These are phyloP conservation scores for Haplosporangium gracile DNA, from an alignment of 192 early-diverging fungal genomes.

Conservation along the genomic window DNA sequence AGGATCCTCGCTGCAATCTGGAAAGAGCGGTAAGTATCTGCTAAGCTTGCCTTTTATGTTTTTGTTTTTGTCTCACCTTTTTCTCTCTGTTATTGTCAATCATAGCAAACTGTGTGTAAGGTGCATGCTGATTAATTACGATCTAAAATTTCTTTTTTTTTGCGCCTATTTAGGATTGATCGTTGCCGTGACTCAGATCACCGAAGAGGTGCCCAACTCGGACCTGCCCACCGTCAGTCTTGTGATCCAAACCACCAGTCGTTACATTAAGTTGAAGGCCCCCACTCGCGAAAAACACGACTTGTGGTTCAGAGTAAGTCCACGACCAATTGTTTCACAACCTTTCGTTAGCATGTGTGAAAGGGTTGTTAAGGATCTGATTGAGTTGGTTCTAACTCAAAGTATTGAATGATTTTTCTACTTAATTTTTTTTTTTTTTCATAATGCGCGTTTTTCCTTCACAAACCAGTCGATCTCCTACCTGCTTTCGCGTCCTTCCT, in stretches of 20 bases:
- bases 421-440: neutral
- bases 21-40: conserved; percentile 62
- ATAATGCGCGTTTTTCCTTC: neutral
- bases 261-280: conserved; percentile 82
- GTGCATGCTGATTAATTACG: neutral
- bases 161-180: conserved; percentile 70
- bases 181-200: conserved; percentile 67
- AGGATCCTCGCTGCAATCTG: conserved; percentile 52
- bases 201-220: conserved; percentile 56
- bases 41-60: neutral
- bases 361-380: neutral
- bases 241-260: conserved; percentile 73
- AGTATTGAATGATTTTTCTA: neutral
- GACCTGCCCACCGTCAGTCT: conserved; percentile 71
- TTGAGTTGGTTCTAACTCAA: neutral
- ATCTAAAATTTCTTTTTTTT: conserved; percentile 4
- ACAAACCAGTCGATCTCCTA: conserved; percentile 37
- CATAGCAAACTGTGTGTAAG: neutral
- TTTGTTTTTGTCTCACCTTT: neutral
- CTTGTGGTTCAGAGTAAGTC: conserved; percentile 75
- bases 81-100: neutral
- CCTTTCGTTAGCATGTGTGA: neutral
- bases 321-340: too few species aligned
- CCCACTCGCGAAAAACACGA: conserved; percentile 75
- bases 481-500: conserved; percentile 30